These are phyloP conservation scores for Apiospora malaysiana DNA, from an alignment of 2,329 filamentous ascomycete species.

Conservation along the genomic window DNA sequence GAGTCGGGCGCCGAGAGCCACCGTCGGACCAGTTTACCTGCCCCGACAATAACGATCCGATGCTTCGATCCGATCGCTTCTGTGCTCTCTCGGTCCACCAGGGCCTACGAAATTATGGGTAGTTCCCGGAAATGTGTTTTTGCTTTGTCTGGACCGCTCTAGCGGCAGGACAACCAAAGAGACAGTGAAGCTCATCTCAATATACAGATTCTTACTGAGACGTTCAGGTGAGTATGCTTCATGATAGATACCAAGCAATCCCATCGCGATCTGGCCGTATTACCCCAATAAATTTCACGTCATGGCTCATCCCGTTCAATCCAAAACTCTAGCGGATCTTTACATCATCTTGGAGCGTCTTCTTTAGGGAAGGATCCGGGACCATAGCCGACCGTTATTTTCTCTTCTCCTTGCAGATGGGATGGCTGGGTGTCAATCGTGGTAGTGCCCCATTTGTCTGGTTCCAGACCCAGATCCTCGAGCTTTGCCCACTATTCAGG, in stretches of 20 bases:
- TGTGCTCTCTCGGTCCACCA: not conserved
- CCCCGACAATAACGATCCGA: not conserved
- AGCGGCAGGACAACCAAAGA: not conserved
- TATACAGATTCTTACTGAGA: not conserved
- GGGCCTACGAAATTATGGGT: not conserved
- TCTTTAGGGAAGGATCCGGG: not conserved
- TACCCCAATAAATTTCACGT: conserved; percentile 9
- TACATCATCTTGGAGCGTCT: not conserved
- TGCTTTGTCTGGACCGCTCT: conserved; percentile 3
- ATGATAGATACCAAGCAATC: not conserved
- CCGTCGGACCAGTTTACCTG: not conserved
- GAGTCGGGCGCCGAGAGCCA: not conserved
- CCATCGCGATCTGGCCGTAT: not conserved
- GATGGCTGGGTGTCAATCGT: not conserved
- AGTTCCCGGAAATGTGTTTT: conserved; percentile 8
- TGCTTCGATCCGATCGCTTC: not conserved
- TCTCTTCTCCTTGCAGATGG: not conserved
- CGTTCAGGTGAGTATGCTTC: not conserved
- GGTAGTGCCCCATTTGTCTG: not conserved
- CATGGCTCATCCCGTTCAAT: not conserved
- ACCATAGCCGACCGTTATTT: not conserved
- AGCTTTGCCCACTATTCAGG: not conserved
- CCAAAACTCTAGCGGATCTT: not conserved
- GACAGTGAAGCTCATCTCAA: not conserved
- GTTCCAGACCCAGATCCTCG: not conserved